Evolutionary conservation across 2,329 filamentous ascomycete genomes (phyloP), one percentile per base, ranked within the genome.

Genomic region (Microsporum audouinii): DNA sequence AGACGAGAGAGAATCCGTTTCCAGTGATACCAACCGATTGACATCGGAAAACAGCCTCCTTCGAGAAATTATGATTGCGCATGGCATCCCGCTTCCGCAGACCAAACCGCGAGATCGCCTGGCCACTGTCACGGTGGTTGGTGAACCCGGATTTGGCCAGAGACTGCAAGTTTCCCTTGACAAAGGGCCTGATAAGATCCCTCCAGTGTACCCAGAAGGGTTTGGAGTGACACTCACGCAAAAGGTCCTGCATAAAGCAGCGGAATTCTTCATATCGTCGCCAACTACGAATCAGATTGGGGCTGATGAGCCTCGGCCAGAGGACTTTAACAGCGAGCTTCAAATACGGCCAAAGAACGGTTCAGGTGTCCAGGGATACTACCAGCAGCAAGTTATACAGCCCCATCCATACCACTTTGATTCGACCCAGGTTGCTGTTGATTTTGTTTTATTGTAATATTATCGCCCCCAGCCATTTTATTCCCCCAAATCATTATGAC

Each of bases 361-460:
- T 39, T 7, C n/a, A 23, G 31, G n/a, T n/a, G 12, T 2, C 29
- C 23, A 27, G 12, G 55, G 17, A 57, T 17, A 36, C 12, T 14
- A 39, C 23, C 34, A 23, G 12, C n/a, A 34, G 7, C 34, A 10
- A 10, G 5, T 17, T 49, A 57, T 56, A 31, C 59, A 27, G 41
- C 41, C 55, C 47, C 65, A 71, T 63, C 66, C 69, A 10, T 63
- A 68, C 41, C 68, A 68, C 8, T 64, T 71, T 17, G 68, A 68
- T 57, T 58, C 65, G 10, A 65, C 67, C 2, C 69, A 71, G 63
- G 64, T 68, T 34, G 70, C 68, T 4, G 64, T 72, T 59, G 69
- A 71, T 49, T 72, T 72, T 60, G 67, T 72, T 17, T 66, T 72
- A 31, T 65, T 64, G 66, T 68, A 65, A 57, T 14, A 47, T 45